Evolutionary conservation across 169 alveolate genomes (phyloP), one percentile per base, ranked within the genome.

Genomic region (Besnoitia besnoiti): DNA sequence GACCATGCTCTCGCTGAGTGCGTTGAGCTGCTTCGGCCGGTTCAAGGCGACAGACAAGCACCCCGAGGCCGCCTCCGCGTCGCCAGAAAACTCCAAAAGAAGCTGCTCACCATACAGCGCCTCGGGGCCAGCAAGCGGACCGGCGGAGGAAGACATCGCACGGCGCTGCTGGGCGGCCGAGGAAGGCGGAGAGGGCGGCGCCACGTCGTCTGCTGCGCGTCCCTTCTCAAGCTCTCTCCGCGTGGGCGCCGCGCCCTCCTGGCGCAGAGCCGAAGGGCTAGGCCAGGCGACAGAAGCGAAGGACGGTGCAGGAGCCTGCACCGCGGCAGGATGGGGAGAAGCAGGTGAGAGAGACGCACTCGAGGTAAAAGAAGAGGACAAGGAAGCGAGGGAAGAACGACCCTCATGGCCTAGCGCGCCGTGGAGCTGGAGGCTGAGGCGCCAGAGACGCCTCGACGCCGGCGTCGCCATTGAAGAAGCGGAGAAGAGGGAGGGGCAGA

Each of bases 1-100:
- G 33, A 87, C 85, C 73, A 80, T 55, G 16, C 85, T 76, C 51
- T 76, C 55, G 89, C 47, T 80, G 80, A 94, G 90, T 21, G 93
- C 85, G 47, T 75, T 94, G 76, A 67, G 90, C 59, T 61, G 55
- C 46, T 62, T 51, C 49, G 93, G 93, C 33, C 93, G 89, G 55
- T 90, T 90, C 47, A 90, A 90, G 62, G 73, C 8, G 61, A 50
- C 62, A 49, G 47, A 30, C 42, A 67, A 16, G 44, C 80, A 67
- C 44, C 80, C 80, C 44, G 46, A 1, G 62, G 62, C 62, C 2
- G 80, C 44, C 44, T 14, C 12, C 4, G 8, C 7, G 14, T 35
- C 80, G 24, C 19, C 40, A 12, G 80, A 16, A 7, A 67, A 67
- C 46, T n/a, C 44, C 44, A 67, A n/a, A 5, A 19, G 80, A n/a